phyloP scores from a whole-genome alignment of 1,139 yeast species.

The Entelexis paramagnoliae region DNA sequence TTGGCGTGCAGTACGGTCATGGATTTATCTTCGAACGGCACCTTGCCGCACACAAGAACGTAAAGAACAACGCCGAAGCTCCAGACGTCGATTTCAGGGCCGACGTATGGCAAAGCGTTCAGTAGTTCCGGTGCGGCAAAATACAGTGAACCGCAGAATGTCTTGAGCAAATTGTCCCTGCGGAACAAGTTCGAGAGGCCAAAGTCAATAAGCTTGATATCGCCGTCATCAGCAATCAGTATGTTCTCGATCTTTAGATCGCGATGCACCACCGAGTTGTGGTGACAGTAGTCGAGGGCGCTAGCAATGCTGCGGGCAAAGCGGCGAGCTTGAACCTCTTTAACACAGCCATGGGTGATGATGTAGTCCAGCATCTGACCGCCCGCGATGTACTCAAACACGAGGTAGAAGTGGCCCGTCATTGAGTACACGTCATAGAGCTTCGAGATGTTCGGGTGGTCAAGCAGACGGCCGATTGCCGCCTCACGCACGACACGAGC shows the following conservation, averaged over 20 bases:
- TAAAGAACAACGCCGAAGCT: conserved; percentile 93
- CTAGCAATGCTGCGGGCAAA: conserved; percentile 95
- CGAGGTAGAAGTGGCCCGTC: conserved; percentile 95
- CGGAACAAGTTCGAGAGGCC: conserved; percentile 86
- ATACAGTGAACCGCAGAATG: conserved; percentile 94
- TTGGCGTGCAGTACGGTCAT: conserved; percentile 89
- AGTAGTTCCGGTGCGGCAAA: conserved; percentile 97
- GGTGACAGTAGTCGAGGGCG: conserved; percentile 87
- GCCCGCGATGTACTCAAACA: conserved; percentile 93
- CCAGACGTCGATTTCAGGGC: conserved; percentile 98
- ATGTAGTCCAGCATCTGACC: conserved; percentile 97
- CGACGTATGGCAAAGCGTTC: conserved; percentile 83
- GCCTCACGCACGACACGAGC: conserved; percentile 91
- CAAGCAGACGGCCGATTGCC: conserved; percentile 76
- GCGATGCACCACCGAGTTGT: conserved; percentile 88
- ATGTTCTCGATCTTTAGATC: conserved; percentile 95
- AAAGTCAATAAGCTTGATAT: conserved; percentile 89
- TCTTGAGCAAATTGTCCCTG: conserved; percentile 61
- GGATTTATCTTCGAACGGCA: conserved; percentile 93
- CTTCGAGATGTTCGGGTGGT: conserved; percentile 88
- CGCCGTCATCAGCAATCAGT: conserved; percentile 87
- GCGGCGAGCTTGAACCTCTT: conserved; percentile 88
- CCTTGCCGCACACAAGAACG: conserved; percentile 93
- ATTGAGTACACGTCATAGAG: conserved; percentile 89
- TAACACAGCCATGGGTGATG: conserved; percentile 89